A percentile compares a stretch with the other conserved stretches of the same genome.
phyloP scores from a whole-genome alignment of 1,139 yeast genomes.

The Yarrowia galli region DNA sequence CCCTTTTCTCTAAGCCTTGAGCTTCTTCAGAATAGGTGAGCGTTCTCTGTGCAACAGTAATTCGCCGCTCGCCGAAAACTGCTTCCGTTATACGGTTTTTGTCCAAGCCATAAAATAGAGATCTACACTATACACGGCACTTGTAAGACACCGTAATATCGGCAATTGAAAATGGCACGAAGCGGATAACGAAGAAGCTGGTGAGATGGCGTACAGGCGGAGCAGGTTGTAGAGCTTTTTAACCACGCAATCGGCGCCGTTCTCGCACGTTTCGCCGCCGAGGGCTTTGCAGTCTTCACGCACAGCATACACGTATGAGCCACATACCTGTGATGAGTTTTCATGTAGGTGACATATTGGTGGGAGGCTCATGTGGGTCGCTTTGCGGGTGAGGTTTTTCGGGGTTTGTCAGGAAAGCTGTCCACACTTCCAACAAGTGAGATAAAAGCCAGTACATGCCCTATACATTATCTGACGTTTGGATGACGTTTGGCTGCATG shows the following conservation, averaged over 20 bases:
- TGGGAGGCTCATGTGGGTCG: background rate
- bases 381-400: no score
- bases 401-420: no score
- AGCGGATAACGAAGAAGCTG: background rate
- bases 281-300: background rate
- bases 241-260: background rate
- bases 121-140: slow-evolving; percentile 21
- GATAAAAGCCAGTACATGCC: background rate
- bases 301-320: background rate
- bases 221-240: background rate
- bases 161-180: background rate
- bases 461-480: slow-evolving; percentile 9
- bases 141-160: slow-evolving; percentile 10
- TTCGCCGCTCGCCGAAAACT: background rate
- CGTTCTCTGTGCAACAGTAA: background rate
- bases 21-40: background rate
- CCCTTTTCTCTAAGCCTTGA: background rate
- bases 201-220: background rate
- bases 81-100: slow-evolving; percentile 1
- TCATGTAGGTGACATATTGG: background rate
- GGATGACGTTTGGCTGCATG: background rate
- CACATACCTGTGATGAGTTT: background rate
- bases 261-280: background rate
- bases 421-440: background rate
- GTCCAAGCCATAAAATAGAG: background rate